Conservation (phyloP, 768 basidiomycete genomes). For the Suillus plorans region DNA sequence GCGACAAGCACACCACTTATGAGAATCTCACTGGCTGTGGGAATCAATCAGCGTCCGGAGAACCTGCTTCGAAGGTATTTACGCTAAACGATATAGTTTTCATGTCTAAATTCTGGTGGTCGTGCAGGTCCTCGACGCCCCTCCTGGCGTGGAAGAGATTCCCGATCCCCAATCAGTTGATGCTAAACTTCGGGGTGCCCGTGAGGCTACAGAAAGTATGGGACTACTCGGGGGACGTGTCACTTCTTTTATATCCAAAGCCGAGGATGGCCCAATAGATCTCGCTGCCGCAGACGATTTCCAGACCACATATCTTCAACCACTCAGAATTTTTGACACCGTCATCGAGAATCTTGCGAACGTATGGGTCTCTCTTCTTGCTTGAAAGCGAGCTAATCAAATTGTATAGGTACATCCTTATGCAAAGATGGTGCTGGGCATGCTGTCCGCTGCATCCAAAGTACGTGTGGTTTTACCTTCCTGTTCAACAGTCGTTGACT, state of each 20-base stretch:
- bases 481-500: not conserved
- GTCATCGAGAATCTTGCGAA: not conserved
- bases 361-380: not conserved
- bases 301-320: constrained; percentile 2
- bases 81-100: not conserved
- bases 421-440: constrained; percentile 7
- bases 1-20: not conserved
- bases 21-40: not conserved
- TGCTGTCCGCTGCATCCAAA: not conserved
- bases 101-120: not conserved
- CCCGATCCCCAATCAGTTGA: not conserved
- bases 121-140: not conserved
- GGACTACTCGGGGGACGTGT: not conserved
- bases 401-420: constrained; percentile 8
- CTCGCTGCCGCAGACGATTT: not conserved
- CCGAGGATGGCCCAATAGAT: not conserved
- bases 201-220: not conserved
- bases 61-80: not conserved
- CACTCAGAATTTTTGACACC: not conserved
- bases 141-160: not conserved
- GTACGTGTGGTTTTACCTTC: not conserved
- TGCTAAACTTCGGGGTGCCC: not conserved
- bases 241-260: not conserved
- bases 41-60: not conserved
- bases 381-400: not conserved